These are phyloP conservation scores for Ailanthus altissimus DNA, from an alignment of 345 rosid species.

Conservation along the genomic window DNA sequence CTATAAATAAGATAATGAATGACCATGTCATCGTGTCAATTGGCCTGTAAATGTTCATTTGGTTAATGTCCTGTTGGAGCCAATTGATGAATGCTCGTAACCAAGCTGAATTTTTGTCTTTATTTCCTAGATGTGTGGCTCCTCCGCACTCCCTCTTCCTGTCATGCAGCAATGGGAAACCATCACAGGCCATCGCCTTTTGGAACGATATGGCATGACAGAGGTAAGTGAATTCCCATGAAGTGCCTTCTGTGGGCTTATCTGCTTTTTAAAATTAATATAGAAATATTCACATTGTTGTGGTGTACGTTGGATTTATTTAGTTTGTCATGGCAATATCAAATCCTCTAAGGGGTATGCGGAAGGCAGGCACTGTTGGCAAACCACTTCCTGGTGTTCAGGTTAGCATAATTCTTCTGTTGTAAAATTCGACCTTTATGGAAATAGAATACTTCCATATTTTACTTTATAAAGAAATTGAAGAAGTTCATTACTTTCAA, in stretches of 20 bases:
- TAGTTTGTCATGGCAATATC: constrained; percentile 97
- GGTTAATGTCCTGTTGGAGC: constrained; percentile 2
- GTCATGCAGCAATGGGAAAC: constrained; percentile 95
- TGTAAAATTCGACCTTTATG: constrained; percentile 13
- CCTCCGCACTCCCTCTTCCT: constrained; percentile 93
- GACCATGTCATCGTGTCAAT: not conserved
- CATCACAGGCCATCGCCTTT: constrained; percentile 90
- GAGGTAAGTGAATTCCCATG: constrained; percentile 52
- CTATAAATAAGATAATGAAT: not conserved
- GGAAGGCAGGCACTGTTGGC: constrained; percentile 97
- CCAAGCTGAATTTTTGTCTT: not conserved
- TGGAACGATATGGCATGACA: constrained; percentile 99
- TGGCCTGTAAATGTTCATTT: not conserved
- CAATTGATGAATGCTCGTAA: not conserved
- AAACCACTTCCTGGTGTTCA: constrained; percentile 94
- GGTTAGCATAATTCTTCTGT: constrained; percentile 45
- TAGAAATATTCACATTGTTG: not conserved
- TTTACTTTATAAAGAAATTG: not conserved
- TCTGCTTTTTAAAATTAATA: not conserved
- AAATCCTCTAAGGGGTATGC: constrained; percentile 71
- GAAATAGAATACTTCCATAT: not conserved
- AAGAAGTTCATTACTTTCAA: not conserved
- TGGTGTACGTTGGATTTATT: constrained; percentile 22
- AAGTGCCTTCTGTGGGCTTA: not conserved
- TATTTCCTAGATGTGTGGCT: constrained; percentile 80